Evolutionary conservation across 345 rosid species (phyloP), one percentile per base, ranked within the genome.

Genomic region (Citrus australasica): DNA sequence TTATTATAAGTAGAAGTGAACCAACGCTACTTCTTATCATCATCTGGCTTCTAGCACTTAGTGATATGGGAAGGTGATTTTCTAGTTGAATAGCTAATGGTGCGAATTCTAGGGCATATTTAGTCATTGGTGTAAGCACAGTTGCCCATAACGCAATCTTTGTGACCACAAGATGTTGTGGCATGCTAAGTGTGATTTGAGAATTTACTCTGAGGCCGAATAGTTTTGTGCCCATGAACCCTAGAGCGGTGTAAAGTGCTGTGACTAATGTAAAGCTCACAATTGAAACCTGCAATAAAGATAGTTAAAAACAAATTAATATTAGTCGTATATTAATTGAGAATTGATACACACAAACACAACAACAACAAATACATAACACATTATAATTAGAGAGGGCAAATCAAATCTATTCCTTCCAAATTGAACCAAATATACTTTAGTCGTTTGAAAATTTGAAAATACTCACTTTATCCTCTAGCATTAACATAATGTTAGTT

Each of bases 51-150:
- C 83, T 79, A 40, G 83, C 73, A 16, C 77, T 81, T 82, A 92
- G 63, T 8, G 90, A 83, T 10, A 32, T 8, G 9, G 94, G 93
- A 53, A 68, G 77, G 28, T 64, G 17, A 1, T 65, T 87, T 68
- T 93, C 91, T 1, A 90, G 83, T 80, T 92, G 94, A 79, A 92
- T 89, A 33, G 98, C 92, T 48, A 92, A 80, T n/a, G 98, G 95
- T 17, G 92, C 88, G 27, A 91, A 92, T 81, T 90, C 91, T 3
- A 92, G 89, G 4, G 97, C 95, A 59, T 92, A 94, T 74, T 94
- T 92, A 65, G 98, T 91, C 90, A 92, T 86, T 32, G 97, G 98
- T 5, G 95, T 91, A 8, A 92, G 73, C 32, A 90, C 95, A 19
- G 93, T 87, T 62, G 94, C 93, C 98, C 94, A 93, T 16, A 92